Percentiles rank a stretch among this genome's conserved stretches.
Conservation (phyloP, 352 stramenopile species). For the Blastocystis sp. region DNA sequence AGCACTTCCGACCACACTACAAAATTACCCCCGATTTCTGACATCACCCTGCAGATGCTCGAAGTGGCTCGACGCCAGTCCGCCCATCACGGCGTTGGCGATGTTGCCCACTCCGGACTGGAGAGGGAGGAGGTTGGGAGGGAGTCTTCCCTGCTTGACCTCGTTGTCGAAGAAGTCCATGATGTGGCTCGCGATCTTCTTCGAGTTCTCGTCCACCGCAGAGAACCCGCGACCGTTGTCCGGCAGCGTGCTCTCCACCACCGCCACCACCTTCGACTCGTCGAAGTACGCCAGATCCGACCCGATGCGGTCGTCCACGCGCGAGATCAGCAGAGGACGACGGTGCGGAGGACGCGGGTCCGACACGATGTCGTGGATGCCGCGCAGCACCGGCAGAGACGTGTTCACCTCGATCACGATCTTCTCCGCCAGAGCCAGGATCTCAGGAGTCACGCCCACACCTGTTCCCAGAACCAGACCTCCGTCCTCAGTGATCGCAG, state of each 20-base stretch:
- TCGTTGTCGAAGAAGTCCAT: conserved; percentile 62
- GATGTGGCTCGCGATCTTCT: conserved; percentile 60
- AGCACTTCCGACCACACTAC: conserved; percentile 60
- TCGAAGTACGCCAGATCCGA: conserved; percentile 47
- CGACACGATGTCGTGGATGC: conserved; percentile 58
- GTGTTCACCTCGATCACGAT: conserved; percentile 62
- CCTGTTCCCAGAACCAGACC: conserved; percentile 61
- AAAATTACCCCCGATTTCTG: neutral
- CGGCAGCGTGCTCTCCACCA: conserved; percentile 56
- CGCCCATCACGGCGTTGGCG: conserved; percentile 53
- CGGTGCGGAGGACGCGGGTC: conserved; percentile 38
- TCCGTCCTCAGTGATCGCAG: conserved; percentile 55
- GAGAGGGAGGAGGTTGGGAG: conserved; percentile 39
- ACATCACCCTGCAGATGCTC: conserved; percentile 45
- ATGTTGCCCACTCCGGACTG: conserved; percentile 61
- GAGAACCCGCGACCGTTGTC: conserved; percentile 59
- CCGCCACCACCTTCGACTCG: conserved; percentile 55
- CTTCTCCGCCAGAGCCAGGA: conserved; percentile 58
- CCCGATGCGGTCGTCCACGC: conserved; percentile 55
- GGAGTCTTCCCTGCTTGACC: conserved; percentile 54
- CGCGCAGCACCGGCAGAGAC: conserved; percentile 41
- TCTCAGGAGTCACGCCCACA: conserved; percentile 56
- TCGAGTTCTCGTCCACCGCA: conserved; percentile 49
- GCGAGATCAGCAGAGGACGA: conserved; percentile 43
- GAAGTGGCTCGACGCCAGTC: conserved; percentile 32